Evolutionary conservation across 208 protist species (phyloP), one percentile per base, ranked within the genome.

Genomic region (Vickermania ingenoplastis): DNA sequence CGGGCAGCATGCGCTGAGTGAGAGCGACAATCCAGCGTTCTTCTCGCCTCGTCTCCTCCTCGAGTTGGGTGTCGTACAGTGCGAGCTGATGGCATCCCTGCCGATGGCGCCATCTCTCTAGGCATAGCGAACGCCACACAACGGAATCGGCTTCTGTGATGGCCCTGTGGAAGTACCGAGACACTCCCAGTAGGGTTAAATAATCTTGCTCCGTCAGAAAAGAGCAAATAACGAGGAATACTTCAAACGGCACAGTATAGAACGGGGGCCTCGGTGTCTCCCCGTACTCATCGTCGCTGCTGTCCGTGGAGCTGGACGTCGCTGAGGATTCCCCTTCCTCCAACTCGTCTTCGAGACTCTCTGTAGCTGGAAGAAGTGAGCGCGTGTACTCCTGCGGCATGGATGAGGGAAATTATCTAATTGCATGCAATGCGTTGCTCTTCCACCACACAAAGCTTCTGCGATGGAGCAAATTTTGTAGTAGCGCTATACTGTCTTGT

Each of bases 41-140:
- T 29, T 85, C 77, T 4, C 53, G 53, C 26, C 57, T 61, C 27
- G 63, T 53, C 28, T 59, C 45, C 25, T 27, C 41, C 58, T 78
- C 73, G 23, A 77, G 57, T 5, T 45, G 57, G 1, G 63, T 31
- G 29, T 75, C 63, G 27, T 61, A 61, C 52, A 51, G 22, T 21
- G 73, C 69, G 30, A 88, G 77, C n/a, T 66, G 62, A 27, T 59
- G 57, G 53, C 86, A 84, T 13, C 86, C 82, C 45, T 92, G 81
- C 61, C 81, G 81, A 25, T 61, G 36, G 7, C 25, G 28, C 86
- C 86, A 92, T 53, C 62, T 30, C n/a, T 36, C 41, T 41, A 88
- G 54, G 61, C 86, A 92, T 21, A 71, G 63, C 3, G 65, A 53
- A 3, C 79, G 78, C 86, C 86, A 92, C 13, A 85, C 63, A 21